A percentile compares a stretch with the other conserved stretches of the same genome.
These are phyloP conservation scores for Elongisporangium undulatum DNA, from an alignment of 352 stramenopile genomes.

Conservation along the genomic window DNA sequence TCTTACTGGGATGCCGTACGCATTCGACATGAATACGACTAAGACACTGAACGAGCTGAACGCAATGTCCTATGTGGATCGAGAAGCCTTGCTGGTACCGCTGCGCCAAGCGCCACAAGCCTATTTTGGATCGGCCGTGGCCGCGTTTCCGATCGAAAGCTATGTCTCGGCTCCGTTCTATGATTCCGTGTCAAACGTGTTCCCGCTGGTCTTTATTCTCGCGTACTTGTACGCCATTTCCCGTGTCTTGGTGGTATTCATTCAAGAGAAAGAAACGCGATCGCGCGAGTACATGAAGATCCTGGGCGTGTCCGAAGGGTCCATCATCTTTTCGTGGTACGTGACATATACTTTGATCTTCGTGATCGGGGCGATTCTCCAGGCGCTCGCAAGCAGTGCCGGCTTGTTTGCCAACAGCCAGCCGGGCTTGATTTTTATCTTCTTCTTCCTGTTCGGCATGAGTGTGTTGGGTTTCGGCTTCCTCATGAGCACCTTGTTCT, in stretches of 20 bases:
- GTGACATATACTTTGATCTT: conserved; percentile 87
- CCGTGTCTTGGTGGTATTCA: conserved; percentile 74
- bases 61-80: conserved; percentile 13
- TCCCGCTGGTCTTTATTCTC: conserved; percentile 86
- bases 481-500: conserved; percentile 82
- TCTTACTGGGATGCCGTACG: conserved; percentile 8
- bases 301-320: conserved; percentile 43
- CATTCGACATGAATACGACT: conserved; percentile 10
- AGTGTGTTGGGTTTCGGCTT: conserved; percentile 64
- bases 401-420: conserved; percentile 51
- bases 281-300: conserved; percentile 72
- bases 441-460: conserved; percentile 71
- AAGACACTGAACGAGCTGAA: conserved; percentile 1
- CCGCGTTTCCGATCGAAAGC: conserved; percentile 39
- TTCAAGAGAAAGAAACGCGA: conserved; percentile 77
- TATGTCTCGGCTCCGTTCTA: conserved; percentile 64
- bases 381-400: conserved; percentile 41
- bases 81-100: conserved; percentile 28
- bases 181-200: conserved; percentile 50
- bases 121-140: conserved; percentile 29
- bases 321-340: conserved; percentile 67
- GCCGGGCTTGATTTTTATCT: conserved; percentile 40
- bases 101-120: conserved; percentile 42
- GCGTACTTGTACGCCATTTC: conserved; percentile 67
- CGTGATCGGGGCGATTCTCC: conserved; percentile 50